phyloP scores from a whole-genome alignment of 2,329 filamentous ascomycete genomes.

The Talaromyces sp. region DNA sequence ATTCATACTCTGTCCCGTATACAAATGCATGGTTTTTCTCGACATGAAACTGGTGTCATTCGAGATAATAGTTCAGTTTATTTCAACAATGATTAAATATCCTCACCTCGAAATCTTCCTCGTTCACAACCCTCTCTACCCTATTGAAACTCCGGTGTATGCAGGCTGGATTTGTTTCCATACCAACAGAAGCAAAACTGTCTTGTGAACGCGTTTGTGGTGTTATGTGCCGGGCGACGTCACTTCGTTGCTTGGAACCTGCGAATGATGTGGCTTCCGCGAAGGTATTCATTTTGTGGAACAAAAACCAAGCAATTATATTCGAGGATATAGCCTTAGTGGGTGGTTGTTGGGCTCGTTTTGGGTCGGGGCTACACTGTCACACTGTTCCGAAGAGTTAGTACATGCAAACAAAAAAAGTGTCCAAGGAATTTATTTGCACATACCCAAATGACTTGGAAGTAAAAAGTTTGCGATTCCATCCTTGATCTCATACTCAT shows the following conservation, averaged over 20 bases:
- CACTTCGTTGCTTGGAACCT: not conserved
- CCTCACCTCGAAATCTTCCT: not conserved
- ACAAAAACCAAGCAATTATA: not conserved
- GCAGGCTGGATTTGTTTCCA: not conserved
- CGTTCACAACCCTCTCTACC: not conserved
- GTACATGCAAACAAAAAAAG: not conserved
- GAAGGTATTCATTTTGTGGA: not conserved
- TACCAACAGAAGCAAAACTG: not conserved
- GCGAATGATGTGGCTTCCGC: not conserved
- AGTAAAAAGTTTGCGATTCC: conserved; percentile 95
- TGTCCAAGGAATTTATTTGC: not conserved
- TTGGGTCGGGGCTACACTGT: not conserved
- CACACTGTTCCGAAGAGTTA: not conserved
- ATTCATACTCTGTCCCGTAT: not conserved
- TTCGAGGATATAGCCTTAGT: not conserved
- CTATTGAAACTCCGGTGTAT: not conserved
- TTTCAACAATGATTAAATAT: not conserved
- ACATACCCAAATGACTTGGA: conserved; percentile 73
- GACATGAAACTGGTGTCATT: not conserved
- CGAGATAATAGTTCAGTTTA: not conserved
- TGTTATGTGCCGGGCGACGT: not conserved
- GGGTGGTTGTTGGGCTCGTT: not conserved
- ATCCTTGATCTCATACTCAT: conserved; percentile 92
- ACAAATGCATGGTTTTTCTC: not conserved
- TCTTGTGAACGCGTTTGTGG: not conserved